phyloP scores from a whole-genome alignment of 2,329 filamentous ascomycete genomes.

The Cladophialophora psammophila region DNA sequence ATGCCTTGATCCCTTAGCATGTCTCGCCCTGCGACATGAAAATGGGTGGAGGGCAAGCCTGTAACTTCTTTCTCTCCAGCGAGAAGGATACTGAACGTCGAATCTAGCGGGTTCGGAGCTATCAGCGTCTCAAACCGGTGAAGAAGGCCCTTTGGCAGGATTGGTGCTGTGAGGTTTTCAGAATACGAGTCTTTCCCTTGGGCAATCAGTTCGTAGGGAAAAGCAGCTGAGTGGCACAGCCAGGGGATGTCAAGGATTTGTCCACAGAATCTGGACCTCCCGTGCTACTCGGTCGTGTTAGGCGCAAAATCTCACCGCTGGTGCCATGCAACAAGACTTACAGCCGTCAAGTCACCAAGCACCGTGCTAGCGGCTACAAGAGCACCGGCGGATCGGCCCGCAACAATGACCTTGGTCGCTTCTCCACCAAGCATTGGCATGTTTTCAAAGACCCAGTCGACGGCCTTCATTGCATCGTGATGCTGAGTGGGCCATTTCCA shows the following conservation, averaged over 20 bases:
- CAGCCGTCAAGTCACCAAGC: neutral
- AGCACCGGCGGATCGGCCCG: neutral
- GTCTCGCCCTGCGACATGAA: neutral
- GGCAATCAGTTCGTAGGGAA: neutral
- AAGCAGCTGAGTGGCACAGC: neutral
- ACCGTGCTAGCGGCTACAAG: neutral
- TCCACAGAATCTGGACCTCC: slow-evolving; percentile 1
- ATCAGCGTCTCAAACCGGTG: neutral
- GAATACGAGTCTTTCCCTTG: neutral
- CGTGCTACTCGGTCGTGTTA: neutral
- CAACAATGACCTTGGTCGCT: neutral
- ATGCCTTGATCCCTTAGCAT: neutral
- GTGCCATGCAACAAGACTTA: neutral
- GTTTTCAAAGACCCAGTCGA: neutral
- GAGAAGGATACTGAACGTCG: too few relatives aligned
- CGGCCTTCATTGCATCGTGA: neutral
- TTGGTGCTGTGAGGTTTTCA: neutral
- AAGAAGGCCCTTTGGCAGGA: neutral
- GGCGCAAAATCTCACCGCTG: neutral
- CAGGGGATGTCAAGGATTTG: slow-evolving; percentile 4
- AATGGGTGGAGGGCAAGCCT: neutral
- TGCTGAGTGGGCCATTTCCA: neutral
- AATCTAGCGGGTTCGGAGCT: neutral
- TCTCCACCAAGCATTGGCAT: neutral
- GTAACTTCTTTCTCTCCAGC: too few relatives aligned